A percentile compares a stretch with the other conserved stretches of the same genome.
Conservation (phyloP, 257 asterid species). For the Nicotiana attenuata region DNA sequence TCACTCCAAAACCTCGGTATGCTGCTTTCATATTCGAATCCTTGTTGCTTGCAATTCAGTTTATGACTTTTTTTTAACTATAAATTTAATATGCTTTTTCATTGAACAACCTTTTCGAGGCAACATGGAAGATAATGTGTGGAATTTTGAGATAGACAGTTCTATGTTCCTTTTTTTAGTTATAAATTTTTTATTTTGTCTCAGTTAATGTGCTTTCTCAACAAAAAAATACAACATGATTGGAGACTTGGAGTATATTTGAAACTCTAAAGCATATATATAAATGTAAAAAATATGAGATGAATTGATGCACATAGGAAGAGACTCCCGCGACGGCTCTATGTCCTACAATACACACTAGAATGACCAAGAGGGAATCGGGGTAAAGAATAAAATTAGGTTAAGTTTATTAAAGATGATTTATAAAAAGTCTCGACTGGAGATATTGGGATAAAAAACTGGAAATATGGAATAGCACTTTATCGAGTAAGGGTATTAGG, state of each 20-base stretch:
- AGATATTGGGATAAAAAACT: too few species aligned
- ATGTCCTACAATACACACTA: too few species aligned
- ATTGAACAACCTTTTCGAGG: neutral
- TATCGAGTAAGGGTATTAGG: neutral
- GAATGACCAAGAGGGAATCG: too few species aligned
- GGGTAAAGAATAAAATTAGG: too few species aligned
- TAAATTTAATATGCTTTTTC: neutral
- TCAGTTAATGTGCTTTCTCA: neutral
- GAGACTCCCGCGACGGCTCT: too few species aligned
- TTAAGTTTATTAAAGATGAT: too few species aligned
- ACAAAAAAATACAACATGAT: neutral
- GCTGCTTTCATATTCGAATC: conserved; percentile 17
- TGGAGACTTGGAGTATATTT: neutral
- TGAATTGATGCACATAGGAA: too few species aligned
- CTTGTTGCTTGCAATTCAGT: neutral
- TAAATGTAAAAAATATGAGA: too few species aligned
- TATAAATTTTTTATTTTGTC: neutral
- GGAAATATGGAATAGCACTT: neutral
- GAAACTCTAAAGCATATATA: neutral
- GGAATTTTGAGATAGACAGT: neutral
- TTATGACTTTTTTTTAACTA: neutral
- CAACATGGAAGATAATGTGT: neutral
- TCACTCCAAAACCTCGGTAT: conserved; percentile 70
- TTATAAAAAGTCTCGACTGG: too few species aligned
- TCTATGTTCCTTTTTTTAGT: neutral